These are phyloP conservation scores for Alternaria sp. DNA, from an alignment of 2,329 filamentous ascomycete species.

Conservation along the genomic window DNA sequence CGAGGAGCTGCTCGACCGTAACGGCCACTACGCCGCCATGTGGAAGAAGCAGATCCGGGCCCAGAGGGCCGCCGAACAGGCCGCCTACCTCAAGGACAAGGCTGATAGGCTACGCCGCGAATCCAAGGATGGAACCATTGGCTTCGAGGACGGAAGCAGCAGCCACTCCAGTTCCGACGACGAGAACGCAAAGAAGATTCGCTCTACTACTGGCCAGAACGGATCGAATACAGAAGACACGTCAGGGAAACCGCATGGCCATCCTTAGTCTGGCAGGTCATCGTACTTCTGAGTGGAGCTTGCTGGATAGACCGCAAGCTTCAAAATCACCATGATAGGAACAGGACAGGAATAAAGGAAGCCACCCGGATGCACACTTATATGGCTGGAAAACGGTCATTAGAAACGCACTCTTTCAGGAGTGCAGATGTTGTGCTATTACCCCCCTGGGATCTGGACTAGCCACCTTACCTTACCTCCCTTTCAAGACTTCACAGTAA, in stretches of 20 bases:
- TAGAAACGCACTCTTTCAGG: not conserved
- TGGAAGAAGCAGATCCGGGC: constrained; percentile 61
- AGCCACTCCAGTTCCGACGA: constrained; percentile 45
- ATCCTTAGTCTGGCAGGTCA: constrained; percentile 26
- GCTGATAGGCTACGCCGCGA: constrained; percentile 56
- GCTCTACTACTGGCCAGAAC: constrained; percentile 11
- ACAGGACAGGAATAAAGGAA: not conserved
- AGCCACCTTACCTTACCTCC: not conserved
- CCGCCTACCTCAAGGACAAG: constrained; percentile 57
- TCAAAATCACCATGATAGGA: not conserved
- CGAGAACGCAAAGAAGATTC: constrained; percentile 36
- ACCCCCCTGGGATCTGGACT: not conserved
- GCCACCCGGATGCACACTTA: not conserved
- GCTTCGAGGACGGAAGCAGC: constrained; percentile 47
- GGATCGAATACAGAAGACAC: constrained; percentile 18
- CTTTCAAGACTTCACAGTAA: not conserved
- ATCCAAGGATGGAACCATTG: constrained; percentile 51
- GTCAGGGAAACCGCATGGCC: constrained; percentile 34
- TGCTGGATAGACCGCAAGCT: not conserved
- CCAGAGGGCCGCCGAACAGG: constrained; percentile 57
- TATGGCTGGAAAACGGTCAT: not conserved
- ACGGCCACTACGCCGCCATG: constrained; percentile 56
- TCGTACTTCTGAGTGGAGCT: not conserved
- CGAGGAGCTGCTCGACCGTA: constrained; percentile 56
- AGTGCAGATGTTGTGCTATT: not conserved